Conservation (phyloP, 768 basidiomycete genomes). For the Neoboletus brunneissimus region DNA sequence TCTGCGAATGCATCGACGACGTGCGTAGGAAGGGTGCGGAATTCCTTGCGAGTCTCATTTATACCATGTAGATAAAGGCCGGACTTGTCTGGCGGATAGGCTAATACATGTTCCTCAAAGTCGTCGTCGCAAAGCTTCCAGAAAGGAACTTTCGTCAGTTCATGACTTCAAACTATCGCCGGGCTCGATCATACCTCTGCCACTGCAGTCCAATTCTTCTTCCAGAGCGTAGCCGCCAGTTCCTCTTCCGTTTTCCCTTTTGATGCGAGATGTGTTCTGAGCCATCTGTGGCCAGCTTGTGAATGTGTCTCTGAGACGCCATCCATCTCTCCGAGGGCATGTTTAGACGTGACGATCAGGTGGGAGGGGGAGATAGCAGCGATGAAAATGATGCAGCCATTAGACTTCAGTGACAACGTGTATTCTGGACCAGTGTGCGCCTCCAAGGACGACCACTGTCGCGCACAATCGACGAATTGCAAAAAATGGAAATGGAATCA, state of each 20-base stretch:
- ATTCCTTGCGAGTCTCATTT: conserved; percentile 64
- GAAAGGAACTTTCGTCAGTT: not conserved
- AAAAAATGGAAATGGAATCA: not conserved
- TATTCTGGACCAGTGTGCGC: conserved; percentile 73
- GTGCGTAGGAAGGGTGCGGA: conserved; percentile 66
- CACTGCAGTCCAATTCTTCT: conserved; percentile 82
- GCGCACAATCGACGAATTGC: not conserved
- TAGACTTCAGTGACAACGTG: conserved; percentile 86
- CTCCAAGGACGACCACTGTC: conserved; percentile 74
- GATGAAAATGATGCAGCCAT: conserved; percentile 97
- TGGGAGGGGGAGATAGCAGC: conserved; percentile 73
- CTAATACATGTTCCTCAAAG: conserved; percentile 95
- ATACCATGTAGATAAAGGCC: conserved; percentile 94
- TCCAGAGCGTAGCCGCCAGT: conserved; percentile 73
- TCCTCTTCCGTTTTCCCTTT: conserved; percentile 69
- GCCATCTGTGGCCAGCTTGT: conserved; percentile 80
- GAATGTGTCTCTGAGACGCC: conserved; percentile 62
- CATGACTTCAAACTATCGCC: not conserved
- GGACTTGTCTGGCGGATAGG: conserved; percentile 75
- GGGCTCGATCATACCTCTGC: conserved; percentile 66
- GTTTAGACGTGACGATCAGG: conserved; percentile 88
- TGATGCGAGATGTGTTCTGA: conserved; percentile 53
- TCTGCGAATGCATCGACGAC: conserved; percentile 76
- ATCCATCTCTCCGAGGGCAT: conserved; percentile 66
- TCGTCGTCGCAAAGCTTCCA: conserved; percentile 90